Evolutionary conservation across 768 basidiomycete genomes (phyloP).

Genomic region (Mycena indigotica): DNA sequence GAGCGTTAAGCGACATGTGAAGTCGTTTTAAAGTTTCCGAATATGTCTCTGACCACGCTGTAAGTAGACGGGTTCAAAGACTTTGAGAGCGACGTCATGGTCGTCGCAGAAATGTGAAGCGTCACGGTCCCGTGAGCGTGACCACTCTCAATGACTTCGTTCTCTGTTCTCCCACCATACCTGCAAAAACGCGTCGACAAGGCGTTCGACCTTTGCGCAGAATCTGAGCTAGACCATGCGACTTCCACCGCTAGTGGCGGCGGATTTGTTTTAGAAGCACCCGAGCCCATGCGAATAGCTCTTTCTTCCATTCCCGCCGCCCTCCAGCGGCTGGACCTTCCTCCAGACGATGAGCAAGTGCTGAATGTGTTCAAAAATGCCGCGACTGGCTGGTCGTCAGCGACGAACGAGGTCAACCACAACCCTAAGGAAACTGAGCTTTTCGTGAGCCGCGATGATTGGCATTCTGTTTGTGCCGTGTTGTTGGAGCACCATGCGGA

Average conservation of each 20-base stretch:
- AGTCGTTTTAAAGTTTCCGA: no score
- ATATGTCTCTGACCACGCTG: no score
- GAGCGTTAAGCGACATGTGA: no score
- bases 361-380: slow-evolving; percentile 75
- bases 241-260: slow-evolving; percentile 26
- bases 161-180: slow-evolving; percentile 41
- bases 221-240: slow-evolving; percentile 9
- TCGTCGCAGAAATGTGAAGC: not conserved
- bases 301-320: slow-evolving; percentile 62
- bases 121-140: not conserved
- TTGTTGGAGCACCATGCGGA: slow-evolving; percentile 54
- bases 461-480: slow-evolving; percentile 79
- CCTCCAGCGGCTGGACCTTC: slow-evolving; percentile 63
- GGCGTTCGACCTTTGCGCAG: slow-evolving; percentile 45
- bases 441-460: slow-evolving; percentile 66
- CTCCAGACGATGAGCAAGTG: slow-evolving; percentile 73
- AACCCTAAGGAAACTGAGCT: slow-evolving; percentile 26
- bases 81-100: no score
- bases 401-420: slow-evolving; percentile 22
- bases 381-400: slow-evolving; percentile 65
- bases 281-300: slow-evolving; percentile 41
- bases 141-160: slow-evolving; percentile 24
- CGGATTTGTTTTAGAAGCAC: slow-evolving; percentile 32
- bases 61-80: no score
- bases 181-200: slow-evolving; percentile 52